phyloP scores from a whole-genome alignment of 2,329 filamentous ascomycete genomes.

The Grosmannia serpens region DNA sequence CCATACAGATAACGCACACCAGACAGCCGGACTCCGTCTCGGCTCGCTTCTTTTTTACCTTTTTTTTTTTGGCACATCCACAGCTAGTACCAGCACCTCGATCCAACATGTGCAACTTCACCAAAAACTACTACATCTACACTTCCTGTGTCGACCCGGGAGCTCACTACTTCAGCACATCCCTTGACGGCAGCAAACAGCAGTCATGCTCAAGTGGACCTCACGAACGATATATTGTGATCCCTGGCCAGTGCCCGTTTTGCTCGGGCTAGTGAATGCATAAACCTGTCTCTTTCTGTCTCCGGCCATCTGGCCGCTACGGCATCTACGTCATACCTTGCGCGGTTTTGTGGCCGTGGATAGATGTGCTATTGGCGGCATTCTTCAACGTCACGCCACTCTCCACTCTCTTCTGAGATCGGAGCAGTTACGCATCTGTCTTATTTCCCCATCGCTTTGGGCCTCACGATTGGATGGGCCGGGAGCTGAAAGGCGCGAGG shows the following conservation, averaged over 20 bases:
- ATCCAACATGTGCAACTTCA: conserved; percentile 48
- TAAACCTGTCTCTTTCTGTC: too few relatives aligned
- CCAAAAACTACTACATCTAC: conserved; percentile 70
- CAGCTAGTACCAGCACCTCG: neutral
- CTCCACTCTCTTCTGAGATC: neutral
- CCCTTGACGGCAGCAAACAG: conserved; percentile 52
- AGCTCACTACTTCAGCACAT: conserved; percentile 59
- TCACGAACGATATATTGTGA: conserved; percentile 63
- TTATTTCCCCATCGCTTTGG: neutral
- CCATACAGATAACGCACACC: neutral
- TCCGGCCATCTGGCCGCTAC: neutral
- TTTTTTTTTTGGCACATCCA: neutral
- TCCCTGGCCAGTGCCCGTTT: conserved; percentile 50
- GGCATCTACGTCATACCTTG: neutral
- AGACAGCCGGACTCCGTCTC: neutral
- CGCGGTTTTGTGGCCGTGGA: neutral
- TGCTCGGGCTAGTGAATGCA: conserved; percentile 20
- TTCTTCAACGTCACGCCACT: neutral
- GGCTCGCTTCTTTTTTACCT: neutral
- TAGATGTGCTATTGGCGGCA: neutral
- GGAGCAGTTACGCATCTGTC: neutral
- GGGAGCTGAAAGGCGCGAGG: neutral
- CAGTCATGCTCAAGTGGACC: conserved; percentile 50
- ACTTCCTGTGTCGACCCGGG: conserved; percentile 57
- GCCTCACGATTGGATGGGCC: neutral